Conservation (phyloP, 192 early-diverging fungal species). For the Linnemannia schmuckeri region DNA sequence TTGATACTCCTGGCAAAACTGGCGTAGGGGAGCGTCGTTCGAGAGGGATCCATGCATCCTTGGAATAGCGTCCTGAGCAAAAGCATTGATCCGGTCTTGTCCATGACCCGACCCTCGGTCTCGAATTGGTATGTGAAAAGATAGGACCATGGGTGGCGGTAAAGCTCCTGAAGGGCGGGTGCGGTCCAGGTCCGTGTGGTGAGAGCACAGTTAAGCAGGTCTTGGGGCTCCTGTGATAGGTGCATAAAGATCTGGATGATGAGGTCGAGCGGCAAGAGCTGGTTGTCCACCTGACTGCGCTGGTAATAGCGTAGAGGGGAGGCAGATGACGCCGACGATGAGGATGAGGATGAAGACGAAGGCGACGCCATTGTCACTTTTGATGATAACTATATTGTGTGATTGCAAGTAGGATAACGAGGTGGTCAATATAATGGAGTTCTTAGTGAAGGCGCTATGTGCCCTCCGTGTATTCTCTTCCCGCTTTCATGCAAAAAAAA, state of each 20-base stretch:
- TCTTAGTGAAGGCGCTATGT: neutral
- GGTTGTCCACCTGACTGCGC: slow-evolving; percentile 9
- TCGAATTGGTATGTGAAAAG: slow-evolving; percentile 51
- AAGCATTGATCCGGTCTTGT: slow-evolving; percentile 50
- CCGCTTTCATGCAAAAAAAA: neutral
- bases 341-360: neutral
- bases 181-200: slow-evolving; percentile 34
- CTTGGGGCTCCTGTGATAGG: slow-evolving; percentile 30
- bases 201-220: slow-evolving; percentile 43
- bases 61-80: slow-evolving; percentile 49
- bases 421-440: neutral
- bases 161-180: slow-evolving; percentile 46
- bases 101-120: slow-evolving; percentile 42
- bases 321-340: neutral
- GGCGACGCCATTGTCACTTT: slow-evolving; percentile 12
- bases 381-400: slow-evolving; percentile 1
- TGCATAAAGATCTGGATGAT: slow-evolving; percentile 50
- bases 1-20: slow-evolving; percentile 52
- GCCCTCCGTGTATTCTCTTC: neutral
- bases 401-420: neutral
- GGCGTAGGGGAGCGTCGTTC: slow-evolving; percentile 39
- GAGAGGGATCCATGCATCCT: slow-evolving; percentile 43
- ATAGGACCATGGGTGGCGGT: slow-evolving; percentile 51
- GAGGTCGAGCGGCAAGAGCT: slow-evolving; percentile 34
- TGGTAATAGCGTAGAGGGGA: slow-evolving; percentile 11